Conservation (phyloP, 139 green algal genomes). For the Volvox reticuliferus region DNA sequence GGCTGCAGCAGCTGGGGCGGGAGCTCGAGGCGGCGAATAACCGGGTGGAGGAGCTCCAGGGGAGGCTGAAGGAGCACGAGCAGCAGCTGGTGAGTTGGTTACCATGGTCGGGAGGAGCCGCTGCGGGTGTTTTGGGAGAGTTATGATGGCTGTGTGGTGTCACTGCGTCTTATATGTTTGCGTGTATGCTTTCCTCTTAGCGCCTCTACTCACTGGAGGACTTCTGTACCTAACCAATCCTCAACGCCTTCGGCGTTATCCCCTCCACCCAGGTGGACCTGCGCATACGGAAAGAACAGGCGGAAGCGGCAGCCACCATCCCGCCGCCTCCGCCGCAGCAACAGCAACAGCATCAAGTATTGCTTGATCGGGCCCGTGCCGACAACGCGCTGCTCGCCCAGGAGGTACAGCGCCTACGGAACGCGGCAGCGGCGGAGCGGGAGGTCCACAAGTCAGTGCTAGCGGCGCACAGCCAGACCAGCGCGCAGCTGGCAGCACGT, state of each 20-base stretch:
- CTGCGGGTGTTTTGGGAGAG: neutral
- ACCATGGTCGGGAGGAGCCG: neutral
- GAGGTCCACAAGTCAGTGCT: conserved; percentile 12
- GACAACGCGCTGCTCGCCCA: conserved; percentile 41
- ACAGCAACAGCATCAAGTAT: neutral
- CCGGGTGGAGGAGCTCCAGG: neutral
- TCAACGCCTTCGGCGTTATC: no score
- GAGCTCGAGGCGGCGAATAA: neutral
- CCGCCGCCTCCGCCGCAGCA: neutral
- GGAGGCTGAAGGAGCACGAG: neutral
- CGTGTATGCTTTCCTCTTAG: no score
- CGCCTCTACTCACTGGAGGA: no score
- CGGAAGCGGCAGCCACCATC: neutral
- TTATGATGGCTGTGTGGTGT: no score
- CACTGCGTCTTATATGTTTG: no score
- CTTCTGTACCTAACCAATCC: no score
- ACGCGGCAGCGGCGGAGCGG: neutral
- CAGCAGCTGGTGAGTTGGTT: neutral
- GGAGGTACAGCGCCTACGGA: conserved; percentile 36
- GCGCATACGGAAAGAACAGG: neutral
- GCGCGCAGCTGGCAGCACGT: neutral
- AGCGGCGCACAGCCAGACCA: neutral
- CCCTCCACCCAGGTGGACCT: neutral
- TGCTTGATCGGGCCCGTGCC: conserved; percentile 4
- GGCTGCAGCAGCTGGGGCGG: neutral